Evolutionary conservation across 805 yeast genomes (phyloP).

Genomic region (Candida silvatica): DNA sequence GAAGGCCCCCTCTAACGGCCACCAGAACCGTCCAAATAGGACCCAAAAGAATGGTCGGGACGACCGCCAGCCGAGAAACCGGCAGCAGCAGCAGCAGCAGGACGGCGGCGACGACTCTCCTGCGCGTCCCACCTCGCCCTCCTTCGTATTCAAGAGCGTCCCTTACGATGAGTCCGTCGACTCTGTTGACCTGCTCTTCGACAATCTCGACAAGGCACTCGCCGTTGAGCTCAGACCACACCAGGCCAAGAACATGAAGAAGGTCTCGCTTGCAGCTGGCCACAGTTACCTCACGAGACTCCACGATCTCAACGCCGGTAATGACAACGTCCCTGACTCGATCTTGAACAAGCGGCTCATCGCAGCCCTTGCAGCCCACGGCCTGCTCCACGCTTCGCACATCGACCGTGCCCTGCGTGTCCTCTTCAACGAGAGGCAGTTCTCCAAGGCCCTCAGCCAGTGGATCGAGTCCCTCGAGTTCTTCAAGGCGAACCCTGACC

Average conservation of each 20-base stretch:
- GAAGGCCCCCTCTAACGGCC: too few species aligned
- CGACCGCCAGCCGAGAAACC: too few species aligned
- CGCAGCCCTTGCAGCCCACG: conserved; percentile 9
- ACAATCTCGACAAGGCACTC: conserved; percentile 2
- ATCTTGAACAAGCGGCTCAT: conserved; percentile 15
- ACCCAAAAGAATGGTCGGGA: too few species aligned
- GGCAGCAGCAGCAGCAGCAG: too few species aligned
- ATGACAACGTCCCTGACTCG: conserved; percentile 14
- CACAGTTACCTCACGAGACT: conserved; percentile 1
- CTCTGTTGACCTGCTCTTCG: too few species aligned
- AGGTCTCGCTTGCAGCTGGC: not conserved
- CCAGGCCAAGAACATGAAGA: too few species aligned
- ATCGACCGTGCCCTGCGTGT: conserved; percentile 15
- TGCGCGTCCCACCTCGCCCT: too few species aligned
- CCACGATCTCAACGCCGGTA: conserved; percentile 2
- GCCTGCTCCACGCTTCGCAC: conserved; percentile 20
- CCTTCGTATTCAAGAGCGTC: too few species aligned
- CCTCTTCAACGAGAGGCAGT: conserved; percentile 17
- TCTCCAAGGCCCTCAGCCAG: conserved; percentile 18
- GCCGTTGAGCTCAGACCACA: too few species aligned
- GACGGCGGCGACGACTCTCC: too few species aligned
- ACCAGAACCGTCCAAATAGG: too few species aligned
- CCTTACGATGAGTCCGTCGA: too few species aligned
- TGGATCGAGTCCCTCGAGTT: conserved; percentile 22
- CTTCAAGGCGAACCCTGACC: conserved; percentile 13